Percentiles rank a stretch among this genome's conserved stretches.
Evolutionary conservation across 495 filamentous ascomycete genomes (phyloP).

Genomic region (Hyphodiscus hymeniophilus): DNA sequence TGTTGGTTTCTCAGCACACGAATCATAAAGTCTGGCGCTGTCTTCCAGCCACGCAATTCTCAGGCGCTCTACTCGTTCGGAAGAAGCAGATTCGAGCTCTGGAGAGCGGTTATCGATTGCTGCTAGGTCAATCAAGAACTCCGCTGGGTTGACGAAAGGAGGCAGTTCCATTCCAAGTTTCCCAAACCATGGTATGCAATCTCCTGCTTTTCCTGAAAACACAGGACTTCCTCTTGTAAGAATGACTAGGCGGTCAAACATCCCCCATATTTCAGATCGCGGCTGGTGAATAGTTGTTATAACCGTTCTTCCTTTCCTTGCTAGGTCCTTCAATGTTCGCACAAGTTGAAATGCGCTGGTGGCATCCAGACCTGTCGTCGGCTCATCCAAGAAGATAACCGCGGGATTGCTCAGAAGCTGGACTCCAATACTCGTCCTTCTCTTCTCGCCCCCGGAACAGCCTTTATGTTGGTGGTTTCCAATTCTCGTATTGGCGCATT

Average conservation of each 20-base stretch:
- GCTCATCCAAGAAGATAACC: conserved; percentile 67
- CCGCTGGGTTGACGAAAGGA: conserved; percentile 64
- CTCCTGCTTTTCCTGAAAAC: conserved; percentile 49
- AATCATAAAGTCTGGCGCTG: conserved; percentile 19
- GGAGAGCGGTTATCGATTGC: conserved; percentile 59
- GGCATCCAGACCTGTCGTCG: conserved; percentile 67
- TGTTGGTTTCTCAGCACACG: conserved; percentile 2
- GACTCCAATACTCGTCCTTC: conserved; percentile 64
- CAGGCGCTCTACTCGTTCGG: conserved; percentile 44
- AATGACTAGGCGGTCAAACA: conserved; percentile 61
- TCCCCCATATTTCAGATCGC: conserved; percentile 65
- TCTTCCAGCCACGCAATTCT: conserved; percentile 44
- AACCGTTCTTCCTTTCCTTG: conserved; percentile 58
- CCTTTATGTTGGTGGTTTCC: conserved; percentile 60
- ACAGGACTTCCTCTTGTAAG: conserved; percentile 53
- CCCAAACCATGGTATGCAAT: conserved; percentile 52
- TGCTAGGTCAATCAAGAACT: conserved; percentile 63
- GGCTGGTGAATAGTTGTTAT: conserved; percentile 68
- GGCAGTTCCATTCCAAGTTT: conserved; percentile 47
- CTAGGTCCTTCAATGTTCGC: conserved; percentile 55
- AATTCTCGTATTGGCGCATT: conserved; percentile 64
- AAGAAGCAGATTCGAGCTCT: conserved; percentile 50
- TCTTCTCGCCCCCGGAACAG: conserved; percentile 70
- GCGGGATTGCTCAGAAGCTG: conserved; percentile 69
- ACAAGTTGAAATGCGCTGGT: conserved; percentile 69